These are phyloP conservation scores for Leishmania tropica DNA, from an alignment of 208 protist genomes.

Conservation along the genomic window DNA sequence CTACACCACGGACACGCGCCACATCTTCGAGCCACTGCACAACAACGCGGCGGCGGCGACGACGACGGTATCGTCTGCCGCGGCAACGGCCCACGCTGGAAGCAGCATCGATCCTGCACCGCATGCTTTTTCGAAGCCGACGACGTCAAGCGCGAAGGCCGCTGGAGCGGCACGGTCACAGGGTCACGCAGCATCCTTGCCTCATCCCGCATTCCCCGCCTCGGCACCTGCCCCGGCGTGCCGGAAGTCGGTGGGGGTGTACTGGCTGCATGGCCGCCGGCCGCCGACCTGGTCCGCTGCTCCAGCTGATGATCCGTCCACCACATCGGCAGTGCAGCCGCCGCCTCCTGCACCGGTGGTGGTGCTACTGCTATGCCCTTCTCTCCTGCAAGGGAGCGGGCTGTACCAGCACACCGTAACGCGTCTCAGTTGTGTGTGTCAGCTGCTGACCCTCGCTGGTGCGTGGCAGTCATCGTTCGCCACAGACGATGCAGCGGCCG, in stretches of 20 bases:
- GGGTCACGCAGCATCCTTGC: neutral
- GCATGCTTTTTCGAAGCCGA: neutral
- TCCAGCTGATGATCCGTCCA: neutral
- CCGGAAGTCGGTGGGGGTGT: constrained; percentile 16
- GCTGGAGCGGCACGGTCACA: neutral
- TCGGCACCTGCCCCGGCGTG: constrained; percentile 3
- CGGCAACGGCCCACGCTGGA: neutral
- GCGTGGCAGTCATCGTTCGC: constrained; percentile 6
- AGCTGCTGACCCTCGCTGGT: constrained; percentile 20
- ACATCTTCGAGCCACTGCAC: constrained; percentile 13
- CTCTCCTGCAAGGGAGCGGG: constrained; percentile 24
- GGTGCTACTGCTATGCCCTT: constrained; percentile 27
- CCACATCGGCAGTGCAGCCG: neutral
- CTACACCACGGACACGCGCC: constrained; percentile 17
- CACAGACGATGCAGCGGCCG: neutral
- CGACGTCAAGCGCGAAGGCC: neutral
- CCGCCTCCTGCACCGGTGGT: constrained; percentile 4
- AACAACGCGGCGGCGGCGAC: neutral
- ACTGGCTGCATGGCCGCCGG: constrained; percentile 28
- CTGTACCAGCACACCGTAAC: constrained; percentile 14
- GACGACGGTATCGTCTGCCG: neutral
- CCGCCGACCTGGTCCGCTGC: neutral
- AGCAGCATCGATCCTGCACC: neutral
- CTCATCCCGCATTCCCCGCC: neutral
- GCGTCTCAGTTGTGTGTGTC: constrained; percentile 22